Evolutionary conservation across 129 eudicot species (phyloP), one percentile per base, ranked within the genome.

Genomic region (Centella asiatica): DNA sequence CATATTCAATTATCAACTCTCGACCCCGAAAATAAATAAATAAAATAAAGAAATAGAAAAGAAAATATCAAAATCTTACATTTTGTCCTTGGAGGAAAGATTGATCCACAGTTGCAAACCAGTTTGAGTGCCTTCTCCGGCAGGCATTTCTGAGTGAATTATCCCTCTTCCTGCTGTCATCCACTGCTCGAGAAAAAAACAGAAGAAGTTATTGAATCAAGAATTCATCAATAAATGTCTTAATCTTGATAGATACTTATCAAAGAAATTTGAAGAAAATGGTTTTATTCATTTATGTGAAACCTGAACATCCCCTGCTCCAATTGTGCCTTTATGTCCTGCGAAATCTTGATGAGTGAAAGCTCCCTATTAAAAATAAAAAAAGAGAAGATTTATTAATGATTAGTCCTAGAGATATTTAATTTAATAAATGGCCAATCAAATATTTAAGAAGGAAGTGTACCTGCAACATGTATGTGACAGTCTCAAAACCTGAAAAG

Each of bases 131-230:
- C 95, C 99, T 66, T 78, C 78, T 32, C 71, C 89, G 44, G 83
- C 96, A 47, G 99, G 99, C 99, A 92, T 92, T 77, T 92, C 99
- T 4, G 98, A 87, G 60, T 92, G 98, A 72, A 92, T 64, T 15
- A 92, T 84, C 33, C 98, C 96, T 68, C 95, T 77, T 64, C 99
- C 99, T 60, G 99, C 99, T 10, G 99, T 92, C 99, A 87, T 92
- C 99, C 99, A 92, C 96, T 87, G 85, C 44, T n/a, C n/a, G n/a
- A n/a, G n/a, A 66, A 40, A n/a, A n/a, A 2, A 55, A 5, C 42
- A n/a, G 27, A n/a, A n/a, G n/a, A n/a, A n/a, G n/a, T n/a, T n/a
- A n/a, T n/a, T n/a, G n/a, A n/a, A n/a, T n/a, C n/a, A n/a, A n/a
- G n/a, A n/a, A n/a, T n/a, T n/a, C n/a, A n/a, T n/a, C n/a, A n/a